Evolutionary conservation across 805 yeast species (phyloP), one percentile per base, ranked within the genome.

Genomic region (Candida maltosa): DNA sequence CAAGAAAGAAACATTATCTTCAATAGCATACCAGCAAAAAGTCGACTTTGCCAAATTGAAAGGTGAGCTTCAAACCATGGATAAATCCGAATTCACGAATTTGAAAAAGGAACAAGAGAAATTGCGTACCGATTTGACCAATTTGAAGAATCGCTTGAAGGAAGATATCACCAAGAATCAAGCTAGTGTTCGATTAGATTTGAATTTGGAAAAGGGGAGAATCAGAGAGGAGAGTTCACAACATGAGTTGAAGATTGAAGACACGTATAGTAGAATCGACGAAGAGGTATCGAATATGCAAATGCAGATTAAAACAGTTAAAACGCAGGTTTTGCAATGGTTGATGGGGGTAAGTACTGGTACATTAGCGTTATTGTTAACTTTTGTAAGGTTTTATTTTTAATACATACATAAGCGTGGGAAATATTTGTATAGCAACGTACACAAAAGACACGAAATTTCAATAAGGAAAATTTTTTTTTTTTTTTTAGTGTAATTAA

Each of bases 251-350:
- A 87, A 88, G 56, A 87, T 93, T 40, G 93, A 87, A 57, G 98
- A 93, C 52, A 87, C 96, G 3, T 94, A 88, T 54, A 87, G 96
- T 4, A 73, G 96, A 44, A 89, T 93, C 36, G 97, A 93, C 56
- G 95, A 93, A 60, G 98, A 93, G 52, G 83, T 93, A 18, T 83
- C 91, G 26, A 91, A 93, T 55, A 86, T 93, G 78, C 89, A 86
- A 60, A 86, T 89, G 71, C 96, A 91, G 61, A 88, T 93, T 46
- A 96, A 93, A 52, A 80, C 87, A 29, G 96, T 91, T 21, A 93
- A 93, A 65, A 87, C 96, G 2, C 97, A 93, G 58, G 97, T 93
- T 32, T 78, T 88, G 81, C 98, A 93, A 62, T 93, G 98, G 98
- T 73, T 93, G 44, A 87, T 93, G 49, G 97, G 97, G 70, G 97